Evolutionary conservation across 1,284 basidiomycete species (phyloP).

Genomic region (Ustanciosporium gigantosporum): DNA sequence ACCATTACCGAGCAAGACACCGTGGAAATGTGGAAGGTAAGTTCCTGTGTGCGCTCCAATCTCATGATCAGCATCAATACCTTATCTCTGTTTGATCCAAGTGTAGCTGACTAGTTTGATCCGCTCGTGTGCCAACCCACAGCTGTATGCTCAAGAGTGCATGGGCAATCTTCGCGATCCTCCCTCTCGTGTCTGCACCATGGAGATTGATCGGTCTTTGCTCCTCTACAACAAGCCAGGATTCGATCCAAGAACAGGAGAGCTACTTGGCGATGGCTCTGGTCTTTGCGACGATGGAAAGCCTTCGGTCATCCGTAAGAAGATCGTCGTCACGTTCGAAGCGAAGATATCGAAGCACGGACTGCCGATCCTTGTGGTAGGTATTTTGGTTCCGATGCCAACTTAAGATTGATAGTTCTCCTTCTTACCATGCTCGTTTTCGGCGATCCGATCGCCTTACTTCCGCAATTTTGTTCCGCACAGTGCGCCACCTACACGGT

Average conservation of each 20-base stretch:
- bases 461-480: too few species aligned
- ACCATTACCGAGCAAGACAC: slow-evolving; percentile 18
- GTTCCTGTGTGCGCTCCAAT: too few species aligned
- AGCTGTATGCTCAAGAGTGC: slow-evolving; percentile 2
- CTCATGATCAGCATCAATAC: too few species aligned
- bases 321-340: slow-evolving; percentile 24
- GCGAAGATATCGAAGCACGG: slow-evolving; percentile 37
- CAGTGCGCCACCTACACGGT: too few species aligned
- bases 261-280: slow-evolving; percentile 13
- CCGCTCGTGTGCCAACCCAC: background rate
- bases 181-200: slow-evolving; percentile 4
- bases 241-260: slow-evolving; percentile 26
- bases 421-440: too few species aligned
- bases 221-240: slow-evolving; percentile 27
- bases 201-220: slow-evolving; percentile 29
- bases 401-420: background rate
- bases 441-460: too few species aligned
- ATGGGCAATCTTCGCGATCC: slow-evolving; percentile 1
- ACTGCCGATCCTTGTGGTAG: slow-evolving; percentile 22
- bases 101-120: too few species aligned
- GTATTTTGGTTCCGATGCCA: slow-evolving; percentile 12
- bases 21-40: slow-evolving; percentile 24
- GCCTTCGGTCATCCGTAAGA: slow-evolving; percentile 2
- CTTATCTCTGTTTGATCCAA: too few species aligned
- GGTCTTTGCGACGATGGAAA: slow-evolving; percentile 15